Evolutionary conservation across 352 stramenopile genomes (phyloP).

Genomic region (Plasmopara viticola): DNA sequence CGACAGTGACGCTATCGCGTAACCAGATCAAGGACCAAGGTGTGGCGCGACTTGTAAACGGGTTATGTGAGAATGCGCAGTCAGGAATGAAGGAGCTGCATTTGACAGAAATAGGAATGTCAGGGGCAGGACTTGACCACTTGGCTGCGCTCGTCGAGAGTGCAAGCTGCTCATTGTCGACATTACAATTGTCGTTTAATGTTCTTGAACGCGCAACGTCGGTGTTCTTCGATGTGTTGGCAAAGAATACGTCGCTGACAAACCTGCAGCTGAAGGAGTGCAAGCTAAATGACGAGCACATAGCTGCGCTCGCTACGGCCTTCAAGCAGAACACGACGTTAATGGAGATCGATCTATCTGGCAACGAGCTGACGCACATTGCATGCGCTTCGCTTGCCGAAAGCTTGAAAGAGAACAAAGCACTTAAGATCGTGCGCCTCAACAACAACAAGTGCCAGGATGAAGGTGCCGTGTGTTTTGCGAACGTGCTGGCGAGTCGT

Average conservation of each 20-base stretch:
- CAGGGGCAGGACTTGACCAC: slow-evolving; percentile 37
- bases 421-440: slow-evolving; percentile 41
- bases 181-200: slow-evolving; percentile 72
- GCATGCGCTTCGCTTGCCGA: slow-evolving; percentile 33
- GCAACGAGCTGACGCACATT: slow-evolving; percentile 45
- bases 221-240: slow-evolving; percentile 54
- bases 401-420: slow-evolving; percentile 40
- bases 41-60: slow-evolving; percentile 30
- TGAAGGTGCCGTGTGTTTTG: slow-evolving; percentile 35
- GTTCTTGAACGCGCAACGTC: slow-evolving; percentile 25
- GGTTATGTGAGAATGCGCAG: slow-evolving; percentile 30
- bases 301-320: slow-evolving; percentile 32
- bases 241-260: slow-evolving; percentile 51
- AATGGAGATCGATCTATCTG: slow-evolving; percentile 54
- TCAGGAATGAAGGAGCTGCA: slow-evolving; percentile 31
- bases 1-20: slow-evolving; percentile 49
- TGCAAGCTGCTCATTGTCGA: slow-evolving; percentile 44
- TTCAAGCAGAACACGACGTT: slow-evolving; percentile 48
- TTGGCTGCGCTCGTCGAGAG: slow-evolving; percentile 37
- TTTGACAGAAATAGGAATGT: slow-evolving; percentile 43
- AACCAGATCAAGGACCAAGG: slow-evolving; percentile 50
- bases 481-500: slow-evolving; percentile 21
- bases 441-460: slow-evolving; percentile 60
- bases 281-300: slow-evolving; percentile 43
- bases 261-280: slow-evolving; percentile 64